Base-by-base conservation (phyloP, 2,329 filamentous ascomycete species). In the Neonectria sp. region DNA sequence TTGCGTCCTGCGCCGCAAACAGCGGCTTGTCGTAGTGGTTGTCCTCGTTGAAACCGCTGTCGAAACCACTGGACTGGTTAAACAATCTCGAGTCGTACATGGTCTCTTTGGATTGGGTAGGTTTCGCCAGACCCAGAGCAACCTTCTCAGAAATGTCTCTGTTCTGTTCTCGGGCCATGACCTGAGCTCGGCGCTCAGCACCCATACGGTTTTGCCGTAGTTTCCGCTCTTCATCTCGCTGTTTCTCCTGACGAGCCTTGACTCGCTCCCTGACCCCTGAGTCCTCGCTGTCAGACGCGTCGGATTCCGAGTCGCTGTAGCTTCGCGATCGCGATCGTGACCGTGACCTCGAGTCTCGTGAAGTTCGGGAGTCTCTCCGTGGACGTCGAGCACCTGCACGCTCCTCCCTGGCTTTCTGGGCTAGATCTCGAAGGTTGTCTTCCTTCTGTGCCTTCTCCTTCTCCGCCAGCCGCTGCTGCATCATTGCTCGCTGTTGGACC, bases 61-160 rank as follows among this genome's bases (percentile, higher is more conserved):
- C 92, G 79, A 99, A 97, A 0, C 96, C 96, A 74, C 93, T 95
- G 6, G 91, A 92, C 82, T 97, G 94, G 82, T 98, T 98, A 83
- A 99, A 99, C 33, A 99, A 83, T 46, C 96, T 88, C 2, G 95
- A 97, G 83, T 99, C 96, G 84, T 97, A 99, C 96, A 98, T 98
- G 27, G 93, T 91, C 80, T 99, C 96, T 62, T 92, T 92, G 57
- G 91, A 93, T 78, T 96, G 93, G 4, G 96, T 98, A 3, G 96
- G 96, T 81, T 98, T 99, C 6, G 96, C 96, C 55, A 98, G 84
- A 4, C 96, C 96, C 6, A 99, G 88, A 1, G 96, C 96, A 37
- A 99, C 93, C 85, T 98, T 98, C 79, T 99, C 96, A 2, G 93
- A 96, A 56, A 99, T 97, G 80, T 99, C 96, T 73, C 96, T 93